A percentile compares a stretch with the other conserved stretches of the same genome.
These are phyloP conservation scores for Saccharomycopsis selenospora DNA, from an alignment of 805 yeast genomes.

Conservation along the genomic window DNA sequence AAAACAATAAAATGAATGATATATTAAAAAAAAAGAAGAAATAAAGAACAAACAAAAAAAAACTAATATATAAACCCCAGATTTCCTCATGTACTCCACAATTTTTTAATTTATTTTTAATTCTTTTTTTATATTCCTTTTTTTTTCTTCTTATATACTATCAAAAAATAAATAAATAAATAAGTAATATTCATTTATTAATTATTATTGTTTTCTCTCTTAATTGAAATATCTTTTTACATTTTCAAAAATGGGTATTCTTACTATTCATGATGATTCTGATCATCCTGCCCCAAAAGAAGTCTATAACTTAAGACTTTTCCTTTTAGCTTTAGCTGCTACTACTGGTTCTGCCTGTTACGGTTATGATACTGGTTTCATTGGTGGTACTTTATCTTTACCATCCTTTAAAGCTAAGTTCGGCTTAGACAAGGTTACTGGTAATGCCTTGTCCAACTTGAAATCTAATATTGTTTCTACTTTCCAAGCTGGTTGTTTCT, in stretches of 20 bases:
- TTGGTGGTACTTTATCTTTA: constrained; percentile 46
- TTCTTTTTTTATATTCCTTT: too few species aligned
- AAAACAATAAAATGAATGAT: too few species aligned
- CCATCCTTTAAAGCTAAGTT: constrained; percentile 39
- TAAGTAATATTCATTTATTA: too few species aligned
- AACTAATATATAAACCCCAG: background rate
- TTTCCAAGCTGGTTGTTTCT: constrained; percentile 47
- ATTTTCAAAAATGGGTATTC: constrained; percentile 4
- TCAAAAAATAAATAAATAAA: too few species aligned
- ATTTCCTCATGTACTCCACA: background rate
- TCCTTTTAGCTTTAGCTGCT: constrained; percentile 37
- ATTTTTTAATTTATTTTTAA: too few species aligned
- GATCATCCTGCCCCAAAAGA: constrained; percentile 31
- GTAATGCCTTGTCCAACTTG: constrained; percentile 25
- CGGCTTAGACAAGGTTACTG: constrained; percentile 31
- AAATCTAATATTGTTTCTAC: constrained; percentile 40
- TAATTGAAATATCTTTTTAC: too few species aligned
- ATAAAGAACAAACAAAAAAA: too few species aligned
- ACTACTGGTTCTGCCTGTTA: constrained; percentile 44
- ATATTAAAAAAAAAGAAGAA: too few species aligned
- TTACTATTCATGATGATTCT: constrained; percentile 14
- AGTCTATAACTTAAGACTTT: constrained; percentile 40
- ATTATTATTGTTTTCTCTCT: background rate
- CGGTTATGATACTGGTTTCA: constrained; percentile 51
- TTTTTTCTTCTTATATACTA: too few species aligned